phyloP scores from a whole-genome alignment of 805 yeast species.

The Yarrowia deformans region DNA sequence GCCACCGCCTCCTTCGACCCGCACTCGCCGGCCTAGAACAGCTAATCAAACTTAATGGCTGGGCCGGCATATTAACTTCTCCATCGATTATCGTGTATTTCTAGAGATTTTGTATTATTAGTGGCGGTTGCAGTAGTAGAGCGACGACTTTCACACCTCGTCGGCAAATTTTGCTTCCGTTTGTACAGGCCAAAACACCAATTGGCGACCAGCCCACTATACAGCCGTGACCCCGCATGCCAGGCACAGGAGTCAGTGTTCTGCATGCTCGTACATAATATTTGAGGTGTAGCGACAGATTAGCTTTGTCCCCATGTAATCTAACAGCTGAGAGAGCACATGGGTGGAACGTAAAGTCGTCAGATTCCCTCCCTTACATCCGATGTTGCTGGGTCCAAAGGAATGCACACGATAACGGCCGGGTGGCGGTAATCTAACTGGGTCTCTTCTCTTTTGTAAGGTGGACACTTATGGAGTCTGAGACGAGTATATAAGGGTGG shows the following conservation, averaged over 20 bases:
- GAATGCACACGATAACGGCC: conserved; percentile 13
- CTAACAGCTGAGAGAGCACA: conserved; percentile 7
- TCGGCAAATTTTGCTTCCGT: no score
- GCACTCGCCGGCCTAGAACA: conserved; percentile 22
- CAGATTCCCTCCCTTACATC: neutral
- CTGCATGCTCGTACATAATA: neutral
- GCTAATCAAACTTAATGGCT: conserved; percentile 20
- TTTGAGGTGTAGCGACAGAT: neutral
- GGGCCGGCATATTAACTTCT: neutral
- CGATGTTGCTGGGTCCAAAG: neutral
- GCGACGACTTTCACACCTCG: no score
- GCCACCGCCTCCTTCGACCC: conserved; percentile 34
- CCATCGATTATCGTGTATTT: neutral
- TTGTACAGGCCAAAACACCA: no score
- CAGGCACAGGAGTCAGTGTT: conserved; percentile 4
- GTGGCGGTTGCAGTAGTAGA: neutral
- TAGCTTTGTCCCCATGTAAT: conserved; percentile 4
- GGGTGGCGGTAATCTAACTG: conserved; percentile 2
- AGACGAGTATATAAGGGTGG: neutral
- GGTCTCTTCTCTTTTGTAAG: neutral
- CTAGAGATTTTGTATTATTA: neutral
- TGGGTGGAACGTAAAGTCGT: neutral
- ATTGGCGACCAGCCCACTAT: neutral
- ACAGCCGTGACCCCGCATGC: conserved; percentile 2
- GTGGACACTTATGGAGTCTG: neutral